Evolutionary conservation across 75 land plant genomes (phyloP).

Genomic region (Picea sitchensis): DNA sequence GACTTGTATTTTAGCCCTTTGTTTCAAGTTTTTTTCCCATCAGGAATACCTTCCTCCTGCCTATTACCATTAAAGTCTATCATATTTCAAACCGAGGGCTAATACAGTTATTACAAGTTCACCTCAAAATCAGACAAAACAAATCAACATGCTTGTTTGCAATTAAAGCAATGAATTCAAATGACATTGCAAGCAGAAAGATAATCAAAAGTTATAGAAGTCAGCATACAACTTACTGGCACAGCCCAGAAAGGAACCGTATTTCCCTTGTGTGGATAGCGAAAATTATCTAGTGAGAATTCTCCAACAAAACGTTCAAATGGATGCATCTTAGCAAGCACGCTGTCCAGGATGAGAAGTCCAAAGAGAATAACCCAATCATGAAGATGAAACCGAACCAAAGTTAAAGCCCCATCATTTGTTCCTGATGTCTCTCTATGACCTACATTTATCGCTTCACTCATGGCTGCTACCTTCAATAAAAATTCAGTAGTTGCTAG

Average conservation of each 20-base stretch:
- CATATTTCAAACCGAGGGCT: no score
- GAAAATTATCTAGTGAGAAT: slow-evolving; percentile 24
- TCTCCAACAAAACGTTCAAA: slow-evolving; percentile 42
- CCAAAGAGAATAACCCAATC: slow-evolving; percentile 35
- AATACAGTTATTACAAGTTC: no score
- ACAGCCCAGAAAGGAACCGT: slow-evolving; percentile 41
- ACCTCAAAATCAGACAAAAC: no score
- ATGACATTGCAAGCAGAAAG: no score
- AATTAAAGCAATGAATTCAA: no score
- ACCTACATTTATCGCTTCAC: background rate
- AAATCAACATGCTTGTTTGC: no score
- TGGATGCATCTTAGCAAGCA: slow-evolving; percentile 34
- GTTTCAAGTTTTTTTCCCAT: no score
- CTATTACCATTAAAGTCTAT: no score
- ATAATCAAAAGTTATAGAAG: background rate
- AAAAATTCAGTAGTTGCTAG: background rate
- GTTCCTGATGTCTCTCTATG: slow-evolving; percentile 5
- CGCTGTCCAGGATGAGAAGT: slow-evolving; percentile 21
- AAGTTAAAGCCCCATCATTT: background rate
- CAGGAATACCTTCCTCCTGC: no score
- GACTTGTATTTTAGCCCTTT: no score
- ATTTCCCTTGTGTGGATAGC: slow-evolving; percentile 30
- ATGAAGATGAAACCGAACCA: slow-evolving; percentile 25
- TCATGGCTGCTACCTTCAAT: slow-evolving; percentile 7
- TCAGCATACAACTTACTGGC: slow-evolving; percentile 15